Base-by-base conservation (phyloP, 306 rosid species). In the Quillaja saponaria region DNA sequence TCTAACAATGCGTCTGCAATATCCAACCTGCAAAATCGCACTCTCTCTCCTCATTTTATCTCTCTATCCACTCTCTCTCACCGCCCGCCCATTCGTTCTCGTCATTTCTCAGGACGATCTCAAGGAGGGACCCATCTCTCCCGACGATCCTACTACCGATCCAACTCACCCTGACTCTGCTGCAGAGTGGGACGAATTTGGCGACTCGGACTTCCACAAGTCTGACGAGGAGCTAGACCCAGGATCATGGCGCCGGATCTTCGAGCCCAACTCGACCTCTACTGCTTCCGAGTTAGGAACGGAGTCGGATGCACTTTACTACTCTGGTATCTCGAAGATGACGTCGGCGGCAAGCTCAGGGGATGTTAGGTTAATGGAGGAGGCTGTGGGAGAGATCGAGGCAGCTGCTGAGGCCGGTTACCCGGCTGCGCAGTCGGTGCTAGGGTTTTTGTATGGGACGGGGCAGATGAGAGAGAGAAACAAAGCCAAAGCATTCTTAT, bases 111-210 rank as follows among this genome's bases (percentile, higher is more conserved):
- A 80, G 56, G 99, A 92, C 16, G 95, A 92, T 67, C 69, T 82
- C 89, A 78, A 81, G 51, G 87, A 79, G 64, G 61, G 58, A 17
- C 11, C 79, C 10, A 6, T 39, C 35, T 1, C 64, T 16, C 57
- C 83, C 13, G 95, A 84, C 38, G 88, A 83, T 34, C 46, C 77
- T 14, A 25, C 88, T 62, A 4, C 82, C 57, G 90, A 87, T 49
- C 66, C 84, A 4, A n/a, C 79, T 41, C 67, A 55, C 51, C 55
- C 61, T 45, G 95, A 89, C 33, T 73, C 87, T 55, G 46, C 81
- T 42, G 65, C 83, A 46, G 96, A 92, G 59, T 92, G 95, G 99
- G 99, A 92, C 53, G 99, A 89, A 61, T 85, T 92, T 65, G 89
- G 91, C 16, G 94, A 85, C 41, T 79, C 94, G 7, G 90, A 78